Base-by-base conservation (phyloP, 1,284 basidiomycete species). In the Cutaneotrichosporon cavernicola region DNA sequence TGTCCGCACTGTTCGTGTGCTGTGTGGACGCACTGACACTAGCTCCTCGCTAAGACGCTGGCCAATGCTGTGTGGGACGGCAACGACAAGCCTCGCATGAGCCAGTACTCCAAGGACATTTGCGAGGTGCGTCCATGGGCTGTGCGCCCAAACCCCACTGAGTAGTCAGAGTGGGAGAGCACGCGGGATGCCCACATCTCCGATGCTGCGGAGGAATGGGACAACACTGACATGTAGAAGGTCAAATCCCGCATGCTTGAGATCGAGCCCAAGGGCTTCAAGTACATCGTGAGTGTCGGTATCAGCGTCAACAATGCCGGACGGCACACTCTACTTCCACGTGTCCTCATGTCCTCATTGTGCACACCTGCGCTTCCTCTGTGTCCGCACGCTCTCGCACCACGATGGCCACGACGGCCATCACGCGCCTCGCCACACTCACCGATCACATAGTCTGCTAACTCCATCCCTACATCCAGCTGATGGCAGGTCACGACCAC, bases 181-280 rank as follows among this genome's bases (percentile, higher is more conserved):
- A 36, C n/a, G 10, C 26, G 13, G 21, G 2, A 30, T 16, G 30
- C 14, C 13, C 18, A 31, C 57, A n/a, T 16, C 46, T n/a, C 34
- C 34, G 11, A 8, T 5, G 34, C 34, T 36, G 34, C 5, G 34
- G 34, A 13, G 34, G 11, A 36, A 36, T 36, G 34, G 11, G 34
- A 31, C 7, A 5, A 32, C 16, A 38, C 50, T 62, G 57, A 65
- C 40, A 2, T 1, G 4, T 56, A 79, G 77, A 69, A 69, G 58
- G 72, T 78, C 49, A 79, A 79, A 65, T 64, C 70, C 47, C 65
- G 69, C 43, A 79, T 79, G 77, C 58, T 76, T 32, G 77, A 78
- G 61, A 66, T 78, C 30, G 73, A 76, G 51, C 75, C 76, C 36
- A 66, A 66, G 51, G 76, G 76, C 18, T 79, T 76, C 74, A 79